Evolutionary conservation across 2,329 filamentous ascomycete species (phyloP).

Genomic region (Xylogone sp.): DNA sequence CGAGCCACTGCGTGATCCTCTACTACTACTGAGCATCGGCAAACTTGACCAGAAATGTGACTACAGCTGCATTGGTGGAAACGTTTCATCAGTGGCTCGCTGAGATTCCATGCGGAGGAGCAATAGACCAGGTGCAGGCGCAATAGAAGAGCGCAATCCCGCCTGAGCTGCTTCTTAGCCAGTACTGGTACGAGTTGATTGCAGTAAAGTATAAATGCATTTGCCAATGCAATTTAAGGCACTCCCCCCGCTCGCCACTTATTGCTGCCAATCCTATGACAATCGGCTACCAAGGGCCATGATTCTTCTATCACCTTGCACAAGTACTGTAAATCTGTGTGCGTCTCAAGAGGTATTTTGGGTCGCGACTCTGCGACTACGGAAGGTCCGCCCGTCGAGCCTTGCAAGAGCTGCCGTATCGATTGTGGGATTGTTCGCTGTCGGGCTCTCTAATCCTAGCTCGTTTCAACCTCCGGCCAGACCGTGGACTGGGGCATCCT

Average conservation of each 20-base stretch:
- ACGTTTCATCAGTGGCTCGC: background rate
- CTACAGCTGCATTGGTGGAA: background rate
- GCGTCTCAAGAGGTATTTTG: background rate
- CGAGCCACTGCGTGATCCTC: background rate
- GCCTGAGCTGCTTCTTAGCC: background rate
- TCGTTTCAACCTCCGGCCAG: background rate
- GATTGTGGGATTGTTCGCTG: background rate
- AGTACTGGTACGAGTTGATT: too few species aligned
- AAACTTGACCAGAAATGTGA: background rate
- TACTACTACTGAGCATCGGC: background rate
- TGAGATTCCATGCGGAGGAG: background rate
- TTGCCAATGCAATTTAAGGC: background rate
- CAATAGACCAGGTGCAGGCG: too few species aligned
- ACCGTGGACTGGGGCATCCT: background rate
- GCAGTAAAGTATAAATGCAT: too few species aligned
- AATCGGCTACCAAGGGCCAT: background rate
- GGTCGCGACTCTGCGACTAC: background rate
- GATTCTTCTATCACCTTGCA: background rate
- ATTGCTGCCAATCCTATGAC: background rate
- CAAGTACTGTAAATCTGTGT: too few species aligned
- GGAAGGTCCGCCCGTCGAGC: background rate
- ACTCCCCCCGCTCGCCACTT: too few species aligned
- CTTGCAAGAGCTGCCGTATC: background rate
- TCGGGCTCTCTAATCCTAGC: background rate
- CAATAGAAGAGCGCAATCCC: too few species aligned